Conservation (phyloP, 2,329 filamentous ascomycete genomes). For the Biscogniauxia mediterranea region DNA sequence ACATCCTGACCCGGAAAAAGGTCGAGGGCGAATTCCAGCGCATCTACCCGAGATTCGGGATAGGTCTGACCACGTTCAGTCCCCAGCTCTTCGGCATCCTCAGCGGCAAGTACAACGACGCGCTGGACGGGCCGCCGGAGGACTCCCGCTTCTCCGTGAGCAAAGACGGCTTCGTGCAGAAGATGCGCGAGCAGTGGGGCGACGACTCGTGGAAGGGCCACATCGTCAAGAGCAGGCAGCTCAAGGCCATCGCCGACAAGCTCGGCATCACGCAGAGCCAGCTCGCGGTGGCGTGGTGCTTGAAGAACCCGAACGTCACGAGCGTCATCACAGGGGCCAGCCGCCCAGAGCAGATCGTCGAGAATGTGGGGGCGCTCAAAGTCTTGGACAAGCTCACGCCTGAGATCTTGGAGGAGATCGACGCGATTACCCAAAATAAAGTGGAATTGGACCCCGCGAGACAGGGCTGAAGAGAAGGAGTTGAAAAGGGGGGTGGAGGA, state of each 20-base stretch:
- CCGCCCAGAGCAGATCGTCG: conserved; percentile 49
- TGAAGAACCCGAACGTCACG: conserved; percentile 54
- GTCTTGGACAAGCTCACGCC: conserved; percentile 48
- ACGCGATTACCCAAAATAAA: conserved; percentile 40
- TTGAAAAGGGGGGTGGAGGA: neutral
- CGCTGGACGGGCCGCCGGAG: conserved; percentile 59
- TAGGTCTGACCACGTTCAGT: conserved; percentile 48
- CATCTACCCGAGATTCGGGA: conserved; percentile 54
- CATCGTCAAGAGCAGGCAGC: conserved; percentile 44
- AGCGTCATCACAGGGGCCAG: conserved; percentile 54
- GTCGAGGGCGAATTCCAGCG: conserved; percentile 62
- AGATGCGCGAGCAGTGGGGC: conserved; percentile 55
- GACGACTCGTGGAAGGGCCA: conserved; percentile 55
- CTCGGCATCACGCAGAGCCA: conserved; percentile 52
- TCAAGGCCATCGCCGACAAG: conserved; percentile 54
- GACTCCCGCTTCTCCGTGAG: conserved; percentile 63
- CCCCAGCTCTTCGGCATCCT: conserved; percentile 57
- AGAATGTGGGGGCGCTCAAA: conserved; percentile 48
- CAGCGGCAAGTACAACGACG: conserved; percentile 64
- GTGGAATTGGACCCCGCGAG: conserved; percentile 5
- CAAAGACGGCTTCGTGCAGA: conserved; percentile 58
- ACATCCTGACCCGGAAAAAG: conserved; percentile 58
- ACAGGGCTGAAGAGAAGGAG: conserved; percentile 1
- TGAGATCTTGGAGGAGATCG: conserved; percentile 50
- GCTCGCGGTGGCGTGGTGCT: conserved; percentile 52